Conservation (phyloP, 2,329 filamentous ascomycete species). For the Fonsecaea pedrosoi region DNA sequence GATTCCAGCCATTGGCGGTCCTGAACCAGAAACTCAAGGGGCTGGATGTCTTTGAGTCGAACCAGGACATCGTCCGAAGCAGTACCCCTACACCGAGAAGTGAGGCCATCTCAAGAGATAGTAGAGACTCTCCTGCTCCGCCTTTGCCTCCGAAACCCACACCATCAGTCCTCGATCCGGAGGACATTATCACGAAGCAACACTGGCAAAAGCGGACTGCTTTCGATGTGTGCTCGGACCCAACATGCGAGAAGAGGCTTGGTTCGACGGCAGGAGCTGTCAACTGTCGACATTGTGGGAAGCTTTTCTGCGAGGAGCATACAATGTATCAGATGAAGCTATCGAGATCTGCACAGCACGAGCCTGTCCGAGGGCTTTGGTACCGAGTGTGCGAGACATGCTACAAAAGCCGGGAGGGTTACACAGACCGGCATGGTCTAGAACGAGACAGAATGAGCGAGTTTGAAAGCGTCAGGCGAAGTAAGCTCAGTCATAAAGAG, state of each 20-base stretch:
- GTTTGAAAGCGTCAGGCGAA: slow-evolving; percentile 75
- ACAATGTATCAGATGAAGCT: slow-evolving; percentile 99
- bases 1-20: slow-evolving; percentile 87
- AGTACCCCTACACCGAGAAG: slow-evolving; percentile 43
- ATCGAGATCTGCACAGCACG: slow-evolving; percentile 84
- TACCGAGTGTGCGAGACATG: slow-evolving; percentile 98
- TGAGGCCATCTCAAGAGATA: slow-evolving; percentile 36
- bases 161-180: slow-evolving; percentile 69
- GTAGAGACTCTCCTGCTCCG: slow-evolving; percentile 38
- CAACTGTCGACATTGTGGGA: slow-evolving; percentile 92
- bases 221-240: slow-evolving; percentile 84
- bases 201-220: slow-evolving; percentile 85
- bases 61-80: slow-evolving; percentile 67
- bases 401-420: slow-evolving; percentile 94
- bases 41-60: slow-evolving; percentile 91
- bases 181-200: slow-evolving; percentile 82
- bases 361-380: slow-evolving; percentile 89
- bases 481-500: slow-evolving; percentile 80
- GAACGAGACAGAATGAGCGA: slow-evolving; percentile 73
- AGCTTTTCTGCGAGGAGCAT: slow-evolving; percentile 94
- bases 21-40: slow-evolving; percentile 94
- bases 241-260: slow-evolving; percentile 79
- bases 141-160: slow-evolving; percentile 43
- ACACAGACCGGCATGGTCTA: slow-evolving; percentile 83
- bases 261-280: slow-evolving; percentile 78